phyloP scores from a whole-genome alignment of 371 early-diverging fungal genomes.

The Mycotypha africana region DNA sequence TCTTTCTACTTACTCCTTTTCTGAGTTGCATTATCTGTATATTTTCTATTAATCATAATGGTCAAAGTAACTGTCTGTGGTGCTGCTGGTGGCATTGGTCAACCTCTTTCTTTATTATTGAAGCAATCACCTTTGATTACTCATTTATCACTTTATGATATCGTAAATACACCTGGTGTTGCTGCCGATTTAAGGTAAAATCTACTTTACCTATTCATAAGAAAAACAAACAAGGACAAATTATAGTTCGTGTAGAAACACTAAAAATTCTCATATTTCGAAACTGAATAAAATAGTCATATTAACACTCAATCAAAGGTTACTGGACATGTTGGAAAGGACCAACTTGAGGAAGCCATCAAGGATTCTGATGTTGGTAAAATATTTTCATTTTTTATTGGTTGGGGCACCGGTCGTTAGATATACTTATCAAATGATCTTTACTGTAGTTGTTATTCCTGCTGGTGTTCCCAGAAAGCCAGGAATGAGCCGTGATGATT shows the following conservation, averaged over 20 bases:
- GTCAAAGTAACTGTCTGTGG: conserved; percentile 75
- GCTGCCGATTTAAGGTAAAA: conserved; percentile 58
- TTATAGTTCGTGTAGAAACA: neutral
- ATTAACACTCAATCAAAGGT: conserved; percentile 66
- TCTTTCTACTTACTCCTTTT: conserved; percentile 15
- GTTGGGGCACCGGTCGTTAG: neutral
- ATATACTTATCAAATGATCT: neutral
- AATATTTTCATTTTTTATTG: neutral
- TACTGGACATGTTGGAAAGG: conserved; percentile 31
- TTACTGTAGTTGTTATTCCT: conserved; percentile 78
- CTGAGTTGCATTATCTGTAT: conserved; percentile 16
- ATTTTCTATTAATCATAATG: conserved; percentile 13
- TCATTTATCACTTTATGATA: conserved; percentile 67
- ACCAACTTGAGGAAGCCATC: conserved; percentile 33
- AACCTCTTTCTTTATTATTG: conserved; percentile 79
- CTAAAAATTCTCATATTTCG: neutral
- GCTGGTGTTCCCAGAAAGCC: conserved; percentile 91
- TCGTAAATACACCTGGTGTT: conserved; percentile 69
- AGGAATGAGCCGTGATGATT: conserved; percentile 89
- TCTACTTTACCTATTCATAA: neutral
- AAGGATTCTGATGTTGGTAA: conserved; percentile 34
- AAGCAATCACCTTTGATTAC: conserved; percentile 64
- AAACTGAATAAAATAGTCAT: conserved; percentile 28
- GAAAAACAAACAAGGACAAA: neutral
- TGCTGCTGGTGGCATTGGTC: conserved; percentile 89